Evolutionary conservation across 139 green algal genomes (phyloP).

Genomic region (Gonium pectorale): DNA sequence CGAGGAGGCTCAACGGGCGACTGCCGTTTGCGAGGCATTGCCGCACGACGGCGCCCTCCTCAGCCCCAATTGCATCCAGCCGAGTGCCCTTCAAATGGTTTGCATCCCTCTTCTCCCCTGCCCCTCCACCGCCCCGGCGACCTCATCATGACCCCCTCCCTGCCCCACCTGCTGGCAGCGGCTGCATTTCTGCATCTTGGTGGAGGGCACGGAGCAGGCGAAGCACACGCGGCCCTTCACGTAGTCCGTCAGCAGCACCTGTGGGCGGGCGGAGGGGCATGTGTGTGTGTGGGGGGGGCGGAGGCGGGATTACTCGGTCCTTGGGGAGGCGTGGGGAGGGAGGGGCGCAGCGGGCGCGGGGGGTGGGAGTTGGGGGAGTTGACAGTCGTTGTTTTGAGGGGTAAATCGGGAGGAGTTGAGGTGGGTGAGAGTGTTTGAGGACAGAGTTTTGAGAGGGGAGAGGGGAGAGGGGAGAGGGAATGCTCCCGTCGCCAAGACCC

Average conservation of each 20-base stretch:
- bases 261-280: background rate
- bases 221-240: slow-evolving; percentile 40
- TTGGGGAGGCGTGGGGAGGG: background rate
- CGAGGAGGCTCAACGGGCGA: too few species aligned
- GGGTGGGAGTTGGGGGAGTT: background rate
- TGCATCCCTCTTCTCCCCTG: too few species aligned
- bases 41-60: too few species aligned
- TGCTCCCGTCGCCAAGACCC: too few species aligned
- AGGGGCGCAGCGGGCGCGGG: background rate
- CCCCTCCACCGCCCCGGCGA: too few species aligned
- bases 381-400: background rate
- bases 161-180: background rate
- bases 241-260: slow-evolving; percentile 37
- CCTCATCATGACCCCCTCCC: too few species aligned
- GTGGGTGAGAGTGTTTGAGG: background rate
- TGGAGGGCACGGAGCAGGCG: slow-evolving; percentile 8
- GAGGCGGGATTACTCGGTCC: background rate
- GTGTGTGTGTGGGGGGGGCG: background rate
- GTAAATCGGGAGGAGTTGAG: background rate
- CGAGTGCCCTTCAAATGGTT: too few species aligned
- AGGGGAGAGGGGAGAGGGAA: background rate
- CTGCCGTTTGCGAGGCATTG: too few species aligned
- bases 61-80: too few species aligned
- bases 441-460: background rate
- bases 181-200: background rate